Conservation (phyloP, 257 asterid genomes). For the Plantago elongata region DNA sequence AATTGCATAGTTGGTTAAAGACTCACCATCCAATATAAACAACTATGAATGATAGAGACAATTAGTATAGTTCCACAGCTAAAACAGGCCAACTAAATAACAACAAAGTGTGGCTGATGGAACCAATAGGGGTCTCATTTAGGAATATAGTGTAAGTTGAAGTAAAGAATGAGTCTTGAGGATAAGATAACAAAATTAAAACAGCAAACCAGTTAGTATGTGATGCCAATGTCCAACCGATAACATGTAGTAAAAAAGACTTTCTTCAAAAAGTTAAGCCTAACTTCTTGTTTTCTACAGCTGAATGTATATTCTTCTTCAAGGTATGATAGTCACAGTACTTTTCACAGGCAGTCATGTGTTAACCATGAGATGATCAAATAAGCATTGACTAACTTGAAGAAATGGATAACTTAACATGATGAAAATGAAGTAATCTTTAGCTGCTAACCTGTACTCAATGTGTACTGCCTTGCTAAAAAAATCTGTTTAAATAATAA, state of each 20-base stretch:
- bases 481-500: constrained; percentile 15
- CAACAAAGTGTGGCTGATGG: constrained; percentile 29
- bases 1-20: constrained; percentile 16
- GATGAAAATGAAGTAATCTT: constrained; percentile 9
- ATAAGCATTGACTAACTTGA: constrained; percentile 4
- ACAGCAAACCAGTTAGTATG: not conserved
- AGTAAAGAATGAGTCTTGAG: constrained; percentile 1
- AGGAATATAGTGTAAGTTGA: not conserved
- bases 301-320: not conserved
- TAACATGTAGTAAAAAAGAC: not conserved
- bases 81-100: constrained; percentile 22
- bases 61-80: constrained; percentile 12
- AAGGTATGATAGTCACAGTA: not conserved
- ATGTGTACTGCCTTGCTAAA: constrained; percentile 21
- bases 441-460: constrained; percentile 23
- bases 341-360: not conserved
- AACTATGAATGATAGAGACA: constrained; percentile 28
- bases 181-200: not conserved
- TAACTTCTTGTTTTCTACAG: not conserved
- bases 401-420: constrained; percentile 13
- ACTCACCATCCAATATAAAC: constrained; percentile 17
- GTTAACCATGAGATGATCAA: not conserved
- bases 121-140: constrained; percentile 20
- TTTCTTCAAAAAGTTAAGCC: not conserved
- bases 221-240: not conserved